A percentile compares a stretch with the other conserved stretches of the same genome.
phyloP scores from a whole-genome alignment of 176 grass and related monocot species.

The Metroxylon sagu region DNA sequence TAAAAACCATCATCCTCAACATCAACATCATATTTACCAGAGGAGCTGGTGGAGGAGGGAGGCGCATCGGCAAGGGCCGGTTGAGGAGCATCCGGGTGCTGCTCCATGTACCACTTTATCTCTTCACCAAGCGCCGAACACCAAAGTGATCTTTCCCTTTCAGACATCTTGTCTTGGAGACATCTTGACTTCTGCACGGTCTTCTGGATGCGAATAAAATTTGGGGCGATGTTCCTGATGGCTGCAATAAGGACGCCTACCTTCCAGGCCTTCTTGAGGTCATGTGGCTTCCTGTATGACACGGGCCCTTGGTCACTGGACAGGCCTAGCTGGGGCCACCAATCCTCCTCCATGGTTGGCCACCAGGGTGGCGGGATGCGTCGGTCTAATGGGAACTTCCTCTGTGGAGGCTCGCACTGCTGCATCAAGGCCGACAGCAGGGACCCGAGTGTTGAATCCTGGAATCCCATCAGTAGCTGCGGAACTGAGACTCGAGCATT shows the following conservation, averaged over 20 bases:
- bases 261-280: constrained; percentile 2
- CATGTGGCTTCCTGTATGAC: constrained; percentile 1
- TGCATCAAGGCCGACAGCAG: background rate
- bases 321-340: background rate
- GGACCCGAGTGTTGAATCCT: background rate
- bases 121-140: background rate
- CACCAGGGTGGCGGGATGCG: background rate
- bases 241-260: background rate
- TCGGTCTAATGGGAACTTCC: background rate
- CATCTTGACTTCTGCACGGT: background rate
- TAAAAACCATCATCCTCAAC: no score
- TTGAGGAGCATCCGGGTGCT: no score
- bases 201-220: background rate
- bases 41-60: no score
- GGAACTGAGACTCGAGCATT: background rate
- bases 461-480: background rate
- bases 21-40: no score
- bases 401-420: background rate
- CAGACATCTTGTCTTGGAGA: background rate
- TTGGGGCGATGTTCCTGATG: background rate
- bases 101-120: no score
- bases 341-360: background rate
- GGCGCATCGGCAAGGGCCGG: no score
- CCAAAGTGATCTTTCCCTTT: background rate
- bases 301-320: background rate